Percentiles rank a stretch among this genome's conserved stretches.
Evolutionary conservation across 768 basidiomycete species (phyloP).

Genomic region (Boletus reticulatus): DNA sequence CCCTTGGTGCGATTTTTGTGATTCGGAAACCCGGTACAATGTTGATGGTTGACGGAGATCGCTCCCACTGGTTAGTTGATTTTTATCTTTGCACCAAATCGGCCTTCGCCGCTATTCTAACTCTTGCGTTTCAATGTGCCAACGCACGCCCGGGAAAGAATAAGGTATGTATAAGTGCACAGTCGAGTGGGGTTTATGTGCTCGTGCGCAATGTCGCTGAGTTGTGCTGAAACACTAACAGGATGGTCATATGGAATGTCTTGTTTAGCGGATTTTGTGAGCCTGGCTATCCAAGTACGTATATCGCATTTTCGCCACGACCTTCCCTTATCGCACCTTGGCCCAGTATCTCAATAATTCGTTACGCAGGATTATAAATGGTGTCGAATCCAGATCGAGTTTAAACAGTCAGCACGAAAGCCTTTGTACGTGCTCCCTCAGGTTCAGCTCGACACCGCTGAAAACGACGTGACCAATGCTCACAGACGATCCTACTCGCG

Average conservation of each 20-base stretch:
- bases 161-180: slow-evolving; percentile 77
- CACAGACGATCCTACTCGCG: slow-evolving; percentile 77
- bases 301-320: too few species aligned
- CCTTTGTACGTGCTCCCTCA: slow-evolving; percentile 55
- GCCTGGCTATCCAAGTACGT: slow-evolving; percentile 71
- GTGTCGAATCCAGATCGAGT: slow-evolving; percentile 59
- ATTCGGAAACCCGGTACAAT: background rate
- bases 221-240: slow-evolving; percentile 19
- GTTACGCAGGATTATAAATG: slow-evolving; percentile 86
- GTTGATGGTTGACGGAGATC: background rate
- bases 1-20: slow-evolving; percentile 56
- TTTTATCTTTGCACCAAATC: slow-evolving; percentile 78
- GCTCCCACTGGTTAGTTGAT: slow-evolving; percentile 65
- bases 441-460: background rate
- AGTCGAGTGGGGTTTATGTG: slow-evolving; percentile 49
- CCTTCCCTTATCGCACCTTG: slow-evolving; percentile 21
- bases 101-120: slow-evolving; percentile 87
- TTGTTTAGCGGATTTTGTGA: slow-evolving; percentile 92
- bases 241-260: slow-evolving; percentile 89
- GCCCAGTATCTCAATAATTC: slow-evolving; percentile 80
- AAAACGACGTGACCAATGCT: slow-evolving; percentile 41
- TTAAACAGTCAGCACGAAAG: slow-evolving; percentile 63
- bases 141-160: slow-evolving; percentile 81
- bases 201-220: background rate
- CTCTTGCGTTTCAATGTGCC: slow-evolving; percentile 85